Evolutionary conservation across 2,329 filamentous ascomycete genomes (phyloP).

Genomic region (Neonectria faginata): DNA sequence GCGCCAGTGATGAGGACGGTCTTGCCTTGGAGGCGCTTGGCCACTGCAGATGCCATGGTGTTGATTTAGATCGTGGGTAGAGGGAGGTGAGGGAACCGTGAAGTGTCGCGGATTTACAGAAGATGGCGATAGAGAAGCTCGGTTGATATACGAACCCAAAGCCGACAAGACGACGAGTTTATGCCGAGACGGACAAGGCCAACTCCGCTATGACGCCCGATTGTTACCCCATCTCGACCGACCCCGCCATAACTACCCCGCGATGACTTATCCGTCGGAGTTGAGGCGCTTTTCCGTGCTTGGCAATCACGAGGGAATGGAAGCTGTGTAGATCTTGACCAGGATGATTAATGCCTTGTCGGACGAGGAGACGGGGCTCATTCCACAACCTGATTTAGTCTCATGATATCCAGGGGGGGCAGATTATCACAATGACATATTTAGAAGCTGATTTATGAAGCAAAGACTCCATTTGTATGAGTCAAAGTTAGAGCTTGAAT

Average conservation of each 20-base stretch:
- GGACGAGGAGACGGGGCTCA: too few species aligned
- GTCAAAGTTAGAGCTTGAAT: conserved; percentile 24
- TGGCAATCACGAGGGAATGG: not conserved
- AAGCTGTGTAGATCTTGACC: not conserved
- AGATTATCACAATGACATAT: not conserved
- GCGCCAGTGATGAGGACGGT: conserved; percentile 93
- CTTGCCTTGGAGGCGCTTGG: conserved; percentile 90
- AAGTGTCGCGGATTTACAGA: conserved; percentile 2
- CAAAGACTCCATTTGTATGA: not conserved
- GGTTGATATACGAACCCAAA: conserved; percentile 22
- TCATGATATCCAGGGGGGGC: not conserved
- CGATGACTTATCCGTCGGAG: conserved; percentile 27
- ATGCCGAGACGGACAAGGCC: conserved; percentile 2
- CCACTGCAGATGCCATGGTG: conserved; percentile 69
- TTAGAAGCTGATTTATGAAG: too few species aligned
- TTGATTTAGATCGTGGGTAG: conserved; percentile 7
- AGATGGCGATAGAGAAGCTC: conserved; percentile 12
- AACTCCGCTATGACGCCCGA: conserved; percentile 6
- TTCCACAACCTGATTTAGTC: not conserved
- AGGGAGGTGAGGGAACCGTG: not conserved
- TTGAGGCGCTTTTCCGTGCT: conserved; percentile 12
- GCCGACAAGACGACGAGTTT: not conserved
- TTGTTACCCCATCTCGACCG: not conserved
- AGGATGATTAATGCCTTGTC: not conserved
- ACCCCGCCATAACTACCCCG: conserved; percentile 11